A percentile compares a stretch with the other conserved stretches of the same genome.
phyloP scores from a whole-genome alignment of 2,329 filamentous ascomycete genomes.

The Ploettnerulaceae sp. region DNA sequence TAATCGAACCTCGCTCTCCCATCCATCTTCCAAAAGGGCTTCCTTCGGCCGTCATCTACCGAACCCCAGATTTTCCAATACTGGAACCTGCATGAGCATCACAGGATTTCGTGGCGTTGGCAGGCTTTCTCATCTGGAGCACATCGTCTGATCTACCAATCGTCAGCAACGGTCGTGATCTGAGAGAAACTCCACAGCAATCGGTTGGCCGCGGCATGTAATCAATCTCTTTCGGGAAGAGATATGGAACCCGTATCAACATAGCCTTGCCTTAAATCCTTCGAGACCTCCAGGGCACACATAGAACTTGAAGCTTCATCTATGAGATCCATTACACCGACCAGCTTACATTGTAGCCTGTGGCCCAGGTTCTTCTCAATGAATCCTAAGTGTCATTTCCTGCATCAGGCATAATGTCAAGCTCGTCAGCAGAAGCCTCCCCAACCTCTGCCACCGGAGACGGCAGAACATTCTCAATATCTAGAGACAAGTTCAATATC shows the following conservation, averaged over 20 bases:
- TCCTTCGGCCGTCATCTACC: slow-evolving; percentile 28
- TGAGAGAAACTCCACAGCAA: slow-evolving; percentile 13
- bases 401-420: slow-evolving; percentile 28
- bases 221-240: slow-evolving; percentile 25
- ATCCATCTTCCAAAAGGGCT: slow-evolving; percentile 19
- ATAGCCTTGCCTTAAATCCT: slow-evolving; percentile 14
- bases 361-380: slow-evolving; percentile 14
- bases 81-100: slow-evolving; percentile 30
- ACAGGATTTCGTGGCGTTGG: slow-evolving; percentile 18
- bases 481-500: slow-evolving; percentile 30
- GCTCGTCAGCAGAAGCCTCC: slow-evolving; percentile 30
- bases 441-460: slow-evolving; percentile 27
- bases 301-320: slow-evolving; percentile 9
- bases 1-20: slow-evolving; percentile 14
- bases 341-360: slow-evolving; percentile 10
- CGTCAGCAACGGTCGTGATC: slow-evolving; percentile 8
- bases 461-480: slow-evolving; percentile 29
- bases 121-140: slow-evolving; percentile 16
- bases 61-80: slow-evolving; percentile 29
- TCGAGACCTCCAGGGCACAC: slow-evolving; percentile 14
- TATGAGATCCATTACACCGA: slow-evolving; percentile 11
- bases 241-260: slow-evolving; percentile 20
- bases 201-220: slow-evolving; percentile 21
- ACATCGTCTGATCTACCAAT: slow-evolving; percentile 30
- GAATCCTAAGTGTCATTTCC: slow-evolving; percentile 13